These are phyloP conservation scores for Clavaria fumosa DNA, from an alignment of 768 basidiomycete genomes.

Conservation along the genomic window DNA sequence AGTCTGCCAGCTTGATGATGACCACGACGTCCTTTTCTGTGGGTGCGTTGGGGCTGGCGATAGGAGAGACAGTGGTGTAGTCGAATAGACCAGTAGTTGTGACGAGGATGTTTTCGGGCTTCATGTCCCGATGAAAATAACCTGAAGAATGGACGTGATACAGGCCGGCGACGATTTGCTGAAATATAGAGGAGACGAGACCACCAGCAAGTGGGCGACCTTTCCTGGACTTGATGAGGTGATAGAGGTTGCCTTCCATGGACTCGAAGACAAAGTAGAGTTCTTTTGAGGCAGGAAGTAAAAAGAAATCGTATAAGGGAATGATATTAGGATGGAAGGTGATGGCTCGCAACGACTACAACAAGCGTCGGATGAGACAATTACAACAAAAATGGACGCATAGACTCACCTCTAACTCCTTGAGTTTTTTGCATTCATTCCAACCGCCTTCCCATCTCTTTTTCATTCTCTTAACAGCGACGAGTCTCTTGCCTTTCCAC, in stretches of 20 bases:
- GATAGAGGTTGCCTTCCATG: conserved; percentile 99
- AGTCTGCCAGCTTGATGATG: conserved; percentile 96
- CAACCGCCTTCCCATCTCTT: conserved; percentile 96
- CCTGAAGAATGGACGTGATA: conserved; percentile 85
- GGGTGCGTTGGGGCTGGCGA: conserved; percentile 43
- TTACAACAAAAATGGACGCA: conserved; percentile 8
- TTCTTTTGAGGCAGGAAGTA: conserved; percentile 88
- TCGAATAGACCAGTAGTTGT: conserved; percentile 93
- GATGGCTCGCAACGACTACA: conserved; percentile 83
- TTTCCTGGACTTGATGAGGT: conserved; percentile 94
- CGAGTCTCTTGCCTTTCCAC: conserved; percentile 87
- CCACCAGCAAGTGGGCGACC: conserved; percentile 94
- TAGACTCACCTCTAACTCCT: conserved; percentile 81
- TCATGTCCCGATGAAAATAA: conserved; percentile 99
- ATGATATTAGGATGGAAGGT: conserved; percentile 95
- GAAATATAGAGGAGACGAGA: conserved; percentile 88
- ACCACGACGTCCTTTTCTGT: conserved; percentile 90
- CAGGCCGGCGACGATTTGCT: conserved; percentile 79
- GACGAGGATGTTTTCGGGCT: conserved; percentile 96
- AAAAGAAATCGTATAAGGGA: conserved; percentile 97
- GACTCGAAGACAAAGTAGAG: conserved; percentile 99
- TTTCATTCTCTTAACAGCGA: conserved; percentile 98
- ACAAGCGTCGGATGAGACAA: conserved; percentile 10
- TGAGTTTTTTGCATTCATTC: conserved; percentile 90
- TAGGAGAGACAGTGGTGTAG: conserved; percentile 69